Evolutionary conservation across 1,284 basidiomycete species (phyloP).

Genomic region (Hemileccinum hortonii): DNA sequence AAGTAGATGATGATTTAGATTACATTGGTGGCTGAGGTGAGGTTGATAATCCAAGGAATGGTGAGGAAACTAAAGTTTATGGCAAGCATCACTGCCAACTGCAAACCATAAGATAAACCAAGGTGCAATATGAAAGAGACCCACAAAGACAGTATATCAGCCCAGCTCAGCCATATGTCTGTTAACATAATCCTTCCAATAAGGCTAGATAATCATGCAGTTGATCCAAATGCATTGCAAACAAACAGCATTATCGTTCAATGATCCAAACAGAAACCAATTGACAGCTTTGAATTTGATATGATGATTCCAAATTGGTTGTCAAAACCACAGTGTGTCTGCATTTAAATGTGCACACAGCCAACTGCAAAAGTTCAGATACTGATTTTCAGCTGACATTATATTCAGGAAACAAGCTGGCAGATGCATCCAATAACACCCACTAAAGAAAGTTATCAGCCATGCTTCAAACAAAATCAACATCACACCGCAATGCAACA

Average conservation of each 20-base stretch:
- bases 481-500: background rate
- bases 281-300: constrained; percentile 6
- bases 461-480: constrained; percentile 13
- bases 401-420: background rate
- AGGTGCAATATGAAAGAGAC: constrained; percentile 13
- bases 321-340: constrained; percentile 6
- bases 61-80: constrained; percentile 21
- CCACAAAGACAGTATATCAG: constrained; percentile 49
- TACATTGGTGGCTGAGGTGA: background rate
- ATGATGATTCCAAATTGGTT: constrained; percentile 12
- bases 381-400: constrained; percentile 15
- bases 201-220: constrained; percentile 22
- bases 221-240: constrained; percentile 24
- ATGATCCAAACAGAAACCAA: constrained; percentile 14
- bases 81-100: constrained; percentile 26
- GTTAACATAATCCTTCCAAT: constrained; percentile 37
- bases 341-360: constrained; percentile 16
- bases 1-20: constrained; percentile 16
- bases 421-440: background rate
- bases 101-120: background rate
- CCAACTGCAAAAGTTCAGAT: constrained; percentile 17
- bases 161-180: constrained; percentile 50
- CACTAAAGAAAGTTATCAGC: constrained; percentile 18
- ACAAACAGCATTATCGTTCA: constrained; percentile 13
- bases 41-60: constrained; percentile 8